Conservation (phyloP, 345 rosid species). For the Eucalyptus erythrocorys region DNA sequence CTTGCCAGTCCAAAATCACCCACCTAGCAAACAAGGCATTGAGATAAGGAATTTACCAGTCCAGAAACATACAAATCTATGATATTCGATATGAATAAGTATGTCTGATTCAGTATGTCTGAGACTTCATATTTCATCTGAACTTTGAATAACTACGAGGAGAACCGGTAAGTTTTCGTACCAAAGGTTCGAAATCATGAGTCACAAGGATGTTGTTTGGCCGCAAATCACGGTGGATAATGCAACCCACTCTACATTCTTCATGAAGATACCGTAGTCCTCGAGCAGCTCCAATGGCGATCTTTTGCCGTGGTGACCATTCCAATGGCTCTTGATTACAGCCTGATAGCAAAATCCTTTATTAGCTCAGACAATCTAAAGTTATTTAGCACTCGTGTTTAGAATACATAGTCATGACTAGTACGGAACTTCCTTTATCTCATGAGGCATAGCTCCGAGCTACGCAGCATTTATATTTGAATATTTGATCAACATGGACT, state of each 20-base stretch:
- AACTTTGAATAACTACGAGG: background rate
- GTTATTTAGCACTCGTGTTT: background rate
- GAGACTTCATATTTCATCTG: background rate
- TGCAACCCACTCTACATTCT: slow-evolving; percentile 99
- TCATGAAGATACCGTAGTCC: slow-evolving; percentile 98
- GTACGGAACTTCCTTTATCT: background rate
- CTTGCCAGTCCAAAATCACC: slow-evolving; percentile 99
- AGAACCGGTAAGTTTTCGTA: background rate
- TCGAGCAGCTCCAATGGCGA: slow-evolving; percentile 96
- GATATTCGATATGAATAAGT: too few relatives aligned
- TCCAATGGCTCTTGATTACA: slow-evolving; percentile 50
- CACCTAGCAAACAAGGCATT: slow-evolving; percentile 27
- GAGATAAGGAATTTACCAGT: slow-evolving; percentile 25
- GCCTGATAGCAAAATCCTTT: slow-evolving; percentile 23
- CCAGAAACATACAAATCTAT: background rate
- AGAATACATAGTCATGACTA: background rate
- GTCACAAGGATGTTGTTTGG: slow-evolving; percentile 98
- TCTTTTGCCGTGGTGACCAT: slow-evolving; percentile 91
- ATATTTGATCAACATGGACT: background rate
- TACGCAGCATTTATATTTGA: background rate
- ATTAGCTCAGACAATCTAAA: background rate
- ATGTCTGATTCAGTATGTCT: background rate
- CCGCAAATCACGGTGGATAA: slow-evolving; percentile 98
- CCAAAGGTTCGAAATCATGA: slow-evolving; percentile 82
- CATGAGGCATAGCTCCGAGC: background rate